Conservation (phyloP, 805 yeast species). For the Candida quercuum region DNA sequence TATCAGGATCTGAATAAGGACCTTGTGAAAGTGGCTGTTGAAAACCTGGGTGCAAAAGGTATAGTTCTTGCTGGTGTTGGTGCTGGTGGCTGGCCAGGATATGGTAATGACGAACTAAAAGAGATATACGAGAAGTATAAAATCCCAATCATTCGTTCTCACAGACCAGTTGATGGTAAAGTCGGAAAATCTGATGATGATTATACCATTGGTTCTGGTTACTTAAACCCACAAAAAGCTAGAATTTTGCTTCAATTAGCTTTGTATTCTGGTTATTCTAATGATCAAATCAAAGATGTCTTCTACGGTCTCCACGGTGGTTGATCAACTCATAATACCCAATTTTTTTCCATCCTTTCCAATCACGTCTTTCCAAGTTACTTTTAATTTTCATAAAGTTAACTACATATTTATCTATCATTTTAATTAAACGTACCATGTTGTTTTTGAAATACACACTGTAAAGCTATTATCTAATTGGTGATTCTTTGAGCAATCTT, state of each 20-base stretch:
- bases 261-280: conserved; percentile 34
- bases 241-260: conserved; percentile 45
- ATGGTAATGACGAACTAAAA: conserved; percentile 41
- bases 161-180: conserved; percentile 63
- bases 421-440: no score
- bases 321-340: conserved; percentile 8
- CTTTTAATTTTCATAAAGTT: background rate
- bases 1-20: conserved; percentile 53
- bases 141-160: conserved; percentile 55
- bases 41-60: conserved; percentile 42
- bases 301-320: conserved; percentile 54
- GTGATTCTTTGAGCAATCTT: conserved; percentile 82
- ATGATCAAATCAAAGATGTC: conserved; percentile 35
- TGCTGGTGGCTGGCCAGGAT: conserved; percentile 45
- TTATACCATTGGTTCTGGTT: conserved; percentile 47
- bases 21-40: conserved; percentile 41
- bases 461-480: no score
- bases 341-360: background rate
- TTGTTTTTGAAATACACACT: no score
- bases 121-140: conserved; percentile 29
- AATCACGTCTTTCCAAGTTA: background rate
- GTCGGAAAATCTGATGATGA: conserved; percentile 45
- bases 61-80: conserved; percentile 65
- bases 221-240: conserved; percentile 46
- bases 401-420: no score